phyloP scores from a whole-genome alignment of 1,284 basidiomycete genomes.

The Caloboletus inedulis region DNA sequence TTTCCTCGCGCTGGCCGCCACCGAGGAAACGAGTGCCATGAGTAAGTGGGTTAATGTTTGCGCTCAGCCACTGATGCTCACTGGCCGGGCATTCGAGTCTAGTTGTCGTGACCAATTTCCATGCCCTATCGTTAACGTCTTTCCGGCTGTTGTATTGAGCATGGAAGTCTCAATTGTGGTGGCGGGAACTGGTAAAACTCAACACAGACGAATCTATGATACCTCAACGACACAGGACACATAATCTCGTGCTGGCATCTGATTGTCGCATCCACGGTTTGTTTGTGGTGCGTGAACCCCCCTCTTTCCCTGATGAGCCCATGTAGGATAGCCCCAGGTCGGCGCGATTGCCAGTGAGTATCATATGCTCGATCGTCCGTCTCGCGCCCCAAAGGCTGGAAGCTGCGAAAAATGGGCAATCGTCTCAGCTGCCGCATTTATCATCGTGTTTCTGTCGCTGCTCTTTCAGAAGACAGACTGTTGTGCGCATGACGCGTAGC shows the following conservation, averaged over 20 bases:
- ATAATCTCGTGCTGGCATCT: constrained; percentile 8
- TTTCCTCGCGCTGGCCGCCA: too few species aligned
- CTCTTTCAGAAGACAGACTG: constrained; percentile 8
- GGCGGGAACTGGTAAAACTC: too few species aligned
- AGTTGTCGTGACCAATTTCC: constrained; percentile 10
- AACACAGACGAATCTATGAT: not conserved
- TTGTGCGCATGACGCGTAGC: constrained; percentile 6
- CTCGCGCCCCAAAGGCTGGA: not conserved
- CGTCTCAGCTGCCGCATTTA: constrained; percentile 1
- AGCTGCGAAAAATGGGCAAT: constrained; percentile 1
- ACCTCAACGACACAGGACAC: not conserved
- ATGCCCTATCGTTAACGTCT: constrained; percentile 1
- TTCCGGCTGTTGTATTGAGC: constrained; percentile 9
- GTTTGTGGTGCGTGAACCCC: constrained; percentile 6
- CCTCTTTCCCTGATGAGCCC: not conserved
- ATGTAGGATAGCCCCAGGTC: not conserved
- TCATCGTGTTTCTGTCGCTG: constrained; percentile 1
- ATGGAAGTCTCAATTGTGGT: constrained; percentile 4
- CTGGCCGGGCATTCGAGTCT: not conserved
- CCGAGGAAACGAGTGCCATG: too few species aligned
- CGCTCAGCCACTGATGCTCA: not conserved
- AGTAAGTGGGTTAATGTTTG: not conserved
- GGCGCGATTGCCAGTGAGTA: constrained; percentile 8
- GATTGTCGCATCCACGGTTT: constrained; percentile 6
- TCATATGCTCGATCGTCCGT: constrained; percentile 11